Conservation (phyloP, 805 yeast genomes). For the Tanozyma kutaoensis region DNA sequence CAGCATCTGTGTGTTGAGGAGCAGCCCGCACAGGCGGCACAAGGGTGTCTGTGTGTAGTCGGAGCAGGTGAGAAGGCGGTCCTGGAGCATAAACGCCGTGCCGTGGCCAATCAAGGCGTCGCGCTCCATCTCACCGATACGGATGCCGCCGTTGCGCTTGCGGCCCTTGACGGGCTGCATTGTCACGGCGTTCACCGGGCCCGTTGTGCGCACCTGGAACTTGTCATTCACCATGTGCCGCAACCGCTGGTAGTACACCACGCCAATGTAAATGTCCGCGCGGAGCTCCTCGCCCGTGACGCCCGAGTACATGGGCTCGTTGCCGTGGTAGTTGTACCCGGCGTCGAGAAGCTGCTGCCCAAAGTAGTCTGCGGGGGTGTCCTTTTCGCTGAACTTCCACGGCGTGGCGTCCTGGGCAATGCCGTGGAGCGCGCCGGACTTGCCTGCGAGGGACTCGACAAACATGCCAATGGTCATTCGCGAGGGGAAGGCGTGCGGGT, state of each 20-base stretch:
- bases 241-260: slow-evolving; percentile 94
- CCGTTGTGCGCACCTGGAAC: slow-evolving; percentile 98
- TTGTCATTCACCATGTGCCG: slow-evolving; percentile 99
- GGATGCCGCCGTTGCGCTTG: slow-evolving; percentile 97
- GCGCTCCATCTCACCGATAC: slow-evolving; percentile 99
- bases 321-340: slow-evolving; percentile 96
- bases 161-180: slow-evolving; percentile 99
- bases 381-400: slow-evolving; percentile 82
- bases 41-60: slow-evolving; percentile 88
- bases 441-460: slow-evolving; percentile 96
- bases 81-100: slow-evolving; percentile 88
- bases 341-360: slow-evolving; percentile 83
- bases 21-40: slow-evolving; percentile 89
- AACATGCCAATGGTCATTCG: slow-evolving; percentile 99
- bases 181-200: slow-evolving; percentile 92
- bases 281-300: slow-evolving; percentile 96
- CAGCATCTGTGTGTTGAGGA: slow-evolving; percentile 77
- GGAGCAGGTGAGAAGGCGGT: slow-evolving; percentile 85
- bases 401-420: slow-evolving; percentile 96
- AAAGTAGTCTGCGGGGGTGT: slow-evolving; percentile 94
- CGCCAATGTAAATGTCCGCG: slow-evolving; percentile 92
- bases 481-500: slow-evolving; percentile 99
- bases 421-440: slow-evolving; percentile 96
- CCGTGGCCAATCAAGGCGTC: slow-evolving; percentile 99
- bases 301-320: slow-evolving; percentile 98